These are phyloP conservation scores for Tausonia pullulans DNA, from an alignment of 1,284 basidiomycete species.

Conservation along the genomic window DNA sequence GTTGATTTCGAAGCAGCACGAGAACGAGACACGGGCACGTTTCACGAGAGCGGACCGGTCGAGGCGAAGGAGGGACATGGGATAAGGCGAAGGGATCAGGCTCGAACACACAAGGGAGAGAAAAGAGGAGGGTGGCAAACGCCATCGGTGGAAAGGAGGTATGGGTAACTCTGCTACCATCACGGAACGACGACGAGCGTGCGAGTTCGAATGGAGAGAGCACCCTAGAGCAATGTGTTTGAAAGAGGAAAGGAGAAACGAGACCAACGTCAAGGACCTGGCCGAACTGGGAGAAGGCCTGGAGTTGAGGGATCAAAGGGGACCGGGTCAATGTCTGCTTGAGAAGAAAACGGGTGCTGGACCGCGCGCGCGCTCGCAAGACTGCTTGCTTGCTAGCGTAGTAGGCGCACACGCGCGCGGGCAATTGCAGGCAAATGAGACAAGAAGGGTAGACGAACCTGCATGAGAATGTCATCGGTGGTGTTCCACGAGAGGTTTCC, in stretches of 20 bases:
- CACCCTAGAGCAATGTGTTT: slow-evolving; percentile 1
- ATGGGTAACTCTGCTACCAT: neutral
- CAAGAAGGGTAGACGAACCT: slow-evolving; percentile 44
- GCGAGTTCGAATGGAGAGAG: neutral
- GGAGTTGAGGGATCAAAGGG: slow-evolving; percentile 17
- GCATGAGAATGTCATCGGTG: slow-evolving; percentile 72
- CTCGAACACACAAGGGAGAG: slow-evolving; percentile 5
- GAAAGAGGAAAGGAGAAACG: slow-evolving; percentile 22
- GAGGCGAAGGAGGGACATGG: neutral
- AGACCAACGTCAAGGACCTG: slow-evolving; percentile 63
- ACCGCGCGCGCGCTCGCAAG: slow-evolving; percentile 20
- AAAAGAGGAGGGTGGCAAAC: slow-evolving; percentile 9
- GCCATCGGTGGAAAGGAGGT: neutral
- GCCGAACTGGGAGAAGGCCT: slow-evolving; percentile 61
- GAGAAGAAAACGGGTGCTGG: slow-evolving; percentile 27
- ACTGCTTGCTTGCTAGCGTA: too few relatives aligned
- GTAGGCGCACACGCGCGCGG: too few relatives aligned
- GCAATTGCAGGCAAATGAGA: slow-evolving; percentile 6
- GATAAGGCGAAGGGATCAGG: neutral
- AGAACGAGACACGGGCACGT: slow-evolving; percentile 7
- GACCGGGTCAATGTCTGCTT: slow-evolving; percentile 17
- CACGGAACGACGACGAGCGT: too few relatives aligned
- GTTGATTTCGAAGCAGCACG: neutral
- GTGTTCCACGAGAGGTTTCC: slow-evolving; percentile 60
- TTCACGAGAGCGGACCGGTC: neutral